Conservation (phyloP, 495 filamentous ascomycete species). For the Neurospora pannonica region DNA sequence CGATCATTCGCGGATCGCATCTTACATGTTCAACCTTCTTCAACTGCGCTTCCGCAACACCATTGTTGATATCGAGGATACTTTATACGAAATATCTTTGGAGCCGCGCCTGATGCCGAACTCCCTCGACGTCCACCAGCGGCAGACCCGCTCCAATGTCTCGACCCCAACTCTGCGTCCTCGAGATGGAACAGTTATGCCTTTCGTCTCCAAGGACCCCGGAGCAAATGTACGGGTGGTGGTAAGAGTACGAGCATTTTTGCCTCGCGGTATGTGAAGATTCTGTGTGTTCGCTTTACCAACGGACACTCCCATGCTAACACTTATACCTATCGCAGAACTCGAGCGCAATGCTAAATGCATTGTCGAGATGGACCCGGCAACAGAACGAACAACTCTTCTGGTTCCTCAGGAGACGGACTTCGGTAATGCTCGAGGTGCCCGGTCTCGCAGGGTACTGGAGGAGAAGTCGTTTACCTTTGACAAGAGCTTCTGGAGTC, state of each 20-base stretch:
- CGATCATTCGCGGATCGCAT: neutral
- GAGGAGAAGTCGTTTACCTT: constrained; percentile 93
- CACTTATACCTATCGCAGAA: constrained; percentile 46
- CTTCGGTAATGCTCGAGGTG: constrained; percentile 50
- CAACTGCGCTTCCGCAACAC: constrained; percentile 25
- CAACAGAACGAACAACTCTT: constrained; percentile 70
- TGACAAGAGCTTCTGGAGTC: constrained; percentile 97
- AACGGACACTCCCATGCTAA: neutral
- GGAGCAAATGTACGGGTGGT: constrained; percentile 92
- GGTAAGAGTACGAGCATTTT: constrained; percentile 81
- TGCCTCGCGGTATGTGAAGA: constrained; percentile 63
- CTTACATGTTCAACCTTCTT: constrained; percentile 29
- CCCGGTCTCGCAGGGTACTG: constrained; percentile 61
- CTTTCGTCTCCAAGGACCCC: constrained; percentile 39
- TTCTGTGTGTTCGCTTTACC: neutral
- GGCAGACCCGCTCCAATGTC: constrained; percentile 45
- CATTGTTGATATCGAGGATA: constrained; percentile 32
- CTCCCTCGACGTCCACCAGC: constrained; percentile 19
- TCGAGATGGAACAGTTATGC: constrained; percentile 50
- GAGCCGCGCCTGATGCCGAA: constrained; percentile 38
- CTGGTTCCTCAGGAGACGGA: constrained; percentile 55
- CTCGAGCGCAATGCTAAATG: constrained; percentile 70
- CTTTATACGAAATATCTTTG: constrained; percentile 35
- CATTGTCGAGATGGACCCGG: constrained; percentile 82
- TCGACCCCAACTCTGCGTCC: constrained; percentile 66